These are phyloP conservation scores for Myxozyma kluyveri DNA, from an alignment of 805 yeast genomes.

Conservation along the genomic window DNA sequence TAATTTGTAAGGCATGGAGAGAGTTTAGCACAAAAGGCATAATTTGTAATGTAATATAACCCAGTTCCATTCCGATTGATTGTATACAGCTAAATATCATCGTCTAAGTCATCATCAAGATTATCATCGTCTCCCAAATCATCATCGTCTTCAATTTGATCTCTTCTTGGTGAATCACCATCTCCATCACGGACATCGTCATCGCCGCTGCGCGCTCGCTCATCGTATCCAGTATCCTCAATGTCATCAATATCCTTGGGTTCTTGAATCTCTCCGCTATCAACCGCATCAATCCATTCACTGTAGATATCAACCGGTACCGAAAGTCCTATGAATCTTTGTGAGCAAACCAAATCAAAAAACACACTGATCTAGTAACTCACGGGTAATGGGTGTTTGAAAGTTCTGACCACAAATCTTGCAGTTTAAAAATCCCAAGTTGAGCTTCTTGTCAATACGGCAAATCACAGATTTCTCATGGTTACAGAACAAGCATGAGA, in stretches of 20 bases:
- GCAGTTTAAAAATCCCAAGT: slow-evolving; percentile 80
- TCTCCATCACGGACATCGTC: slow-evolving; percentile 18
- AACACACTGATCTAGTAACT: slow-evolving; percentile 6
- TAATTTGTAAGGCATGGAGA: too few species aligned
- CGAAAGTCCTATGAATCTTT: slow-evolving; percentile 43
- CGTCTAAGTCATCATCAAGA: not conserved
- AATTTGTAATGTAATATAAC: too few species aligned
- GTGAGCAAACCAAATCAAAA: not conserved
- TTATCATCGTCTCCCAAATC: slow-evolving; percentile 14
- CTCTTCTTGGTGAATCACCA: slow-evolving; percentile 1
- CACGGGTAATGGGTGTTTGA: slow-evolving; percentile 76
- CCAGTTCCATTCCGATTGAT: too few species aligned
- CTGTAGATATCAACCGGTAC: slow-evolving; percentile 94
- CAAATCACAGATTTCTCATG: slow-evolving; percentile 91
- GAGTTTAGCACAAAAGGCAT: too few species aligned
- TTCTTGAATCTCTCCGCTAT: slow-evolving; percentile 65
- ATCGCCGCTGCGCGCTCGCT: slow-evolving; percentile 32
- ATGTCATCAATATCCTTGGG: slow-evolving; percentile 32
- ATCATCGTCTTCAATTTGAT: slow-evolving; percentile 1
- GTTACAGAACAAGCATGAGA: slow-evolving; percentile 80
- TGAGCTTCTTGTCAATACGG: slow-evolving; percentile 78
- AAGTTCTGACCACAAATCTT: slow-evolving; percentile 93
- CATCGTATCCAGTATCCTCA: slow-evolving; percentile 22
- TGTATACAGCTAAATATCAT: too few species aligned
- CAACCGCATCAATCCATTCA: slow-evolving; percentile 98